Evolutionary conservation across 495 filamentous ascomycete species (phyloP), one percentile per base, ranked within the genome.

Genomic region (Bacidia rubella): DNA sequence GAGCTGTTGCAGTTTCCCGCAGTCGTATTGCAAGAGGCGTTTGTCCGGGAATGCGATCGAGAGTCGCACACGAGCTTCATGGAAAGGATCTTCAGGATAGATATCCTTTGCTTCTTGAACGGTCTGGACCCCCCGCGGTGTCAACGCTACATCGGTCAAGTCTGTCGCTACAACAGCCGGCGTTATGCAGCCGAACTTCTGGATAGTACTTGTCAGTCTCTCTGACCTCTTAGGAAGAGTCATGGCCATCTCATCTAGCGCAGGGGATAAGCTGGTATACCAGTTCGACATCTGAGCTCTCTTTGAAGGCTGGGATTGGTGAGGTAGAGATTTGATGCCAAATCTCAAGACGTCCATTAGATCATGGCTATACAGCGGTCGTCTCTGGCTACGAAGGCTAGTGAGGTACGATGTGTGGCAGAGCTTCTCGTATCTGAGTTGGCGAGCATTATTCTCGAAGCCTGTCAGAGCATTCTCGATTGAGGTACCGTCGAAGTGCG

Each of bases 11-110:
- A 99, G 77, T 63, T 99, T 99, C 49, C 93, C 93, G 62, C 93
- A 97, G 67, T 99, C 93, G 60, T 95, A 99, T 62, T 97, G 90
- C 2, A 99, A 74, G 27, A 99, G 76, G 11, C 92, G 79, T 64
- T 87, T 95, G 63, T 99, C 93, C 0, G 93, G 93, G 64, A 99
- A 99, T 4, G 90, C 93, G 50, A 99, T 96, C 1, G 87, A 90
- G 2, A 92, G 73, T 19, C 88, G 84, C 76, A 95, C 87, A 43
- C 89, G 86, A 1, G 90, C 78, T 70, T 97, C 87, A 64, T 99
- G 93, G 74, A 89, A 95, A 2, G 87, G 85, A 64, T 99, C 90
- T 57, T 81, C 72, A 12, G 71, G 67, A 10, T 73, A 75, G 51
- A 79, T 70, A 42, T 79, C 74, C 21, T 76, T 71, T 17, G 68